phyloP scores from a whole-genome alignment of 768 basidiomycete species.

The Tylopilus rubrobrunneus region DNA sequence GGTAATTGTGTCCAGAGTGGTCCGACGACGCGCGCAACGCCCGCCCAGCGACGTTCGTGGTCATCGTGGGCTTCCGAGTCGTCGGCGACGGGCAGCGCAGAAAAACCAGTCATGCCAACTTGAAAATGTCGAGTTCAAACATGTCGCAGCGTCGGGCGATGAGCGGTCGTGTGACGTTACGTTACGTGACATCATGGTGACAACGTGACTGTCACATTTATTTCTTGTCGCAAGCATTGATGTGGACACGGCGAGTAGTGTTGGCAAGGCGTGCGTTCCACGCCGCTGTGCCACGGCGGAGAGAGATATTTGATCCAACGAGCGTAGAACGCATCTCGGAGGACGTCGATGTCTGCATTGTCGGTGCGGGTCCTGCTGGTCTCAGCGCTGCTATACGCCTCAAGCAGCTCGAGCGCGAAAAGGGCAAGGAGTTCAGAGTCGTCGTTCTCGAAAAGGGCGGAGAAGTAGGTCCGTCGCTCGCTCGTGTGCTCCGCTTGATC shows the following conservation, averaged over 20 bases:
- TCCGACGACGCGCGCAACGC: conserved; percentile 58
- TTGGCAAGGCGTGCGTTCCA: conserved; percentile 16
- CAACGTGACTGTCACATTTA: no score
- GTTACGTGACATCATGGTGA: background rate
- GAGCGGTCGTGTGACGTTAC: background rate
- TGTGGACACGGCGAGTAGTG: conserved; percentile 5
- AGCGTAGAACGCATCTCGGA: conserved; percentile 82
- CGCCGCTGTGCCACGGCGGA: conserved; percentile 4
- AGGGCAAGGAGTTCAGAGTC: conserved; percentile 68
- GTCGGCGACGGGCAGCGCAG: conserved; percentile 42
- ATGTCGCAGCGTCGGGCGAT: background rate
- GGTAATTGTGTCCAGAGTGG: conserved; percentile 67
- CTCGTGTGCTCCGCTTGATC: background rate
- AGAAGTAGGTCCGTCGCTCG: conserved; percentile 71
- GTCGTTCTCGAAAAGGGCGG: conserved; percentile 94
- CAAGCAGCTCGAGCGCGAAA: conserved; percentile 70
- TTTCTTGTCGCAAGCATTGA: background rate
- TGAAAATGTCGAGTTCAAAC: background rate
- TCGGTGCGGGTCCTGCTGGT: conserved; percentile 94
- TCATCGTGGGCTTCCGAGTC: conserved; percentile 34
- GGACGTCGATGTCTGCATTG: conserved; percentile 95
- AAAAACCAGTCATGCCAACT: conserved; percentile 47
- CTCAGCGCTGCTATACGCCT: conserved; percentile 93
- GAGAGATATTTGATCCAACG: conserved; percentile 48
- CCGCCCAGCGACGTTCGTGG: conserved; percentile 40